Evolutionary conservation across 192 early-diverging fungal genomes (phyloP), one percentile per base, ranked within the genome.

Genomic region (Coemansia sp.): DNA sequence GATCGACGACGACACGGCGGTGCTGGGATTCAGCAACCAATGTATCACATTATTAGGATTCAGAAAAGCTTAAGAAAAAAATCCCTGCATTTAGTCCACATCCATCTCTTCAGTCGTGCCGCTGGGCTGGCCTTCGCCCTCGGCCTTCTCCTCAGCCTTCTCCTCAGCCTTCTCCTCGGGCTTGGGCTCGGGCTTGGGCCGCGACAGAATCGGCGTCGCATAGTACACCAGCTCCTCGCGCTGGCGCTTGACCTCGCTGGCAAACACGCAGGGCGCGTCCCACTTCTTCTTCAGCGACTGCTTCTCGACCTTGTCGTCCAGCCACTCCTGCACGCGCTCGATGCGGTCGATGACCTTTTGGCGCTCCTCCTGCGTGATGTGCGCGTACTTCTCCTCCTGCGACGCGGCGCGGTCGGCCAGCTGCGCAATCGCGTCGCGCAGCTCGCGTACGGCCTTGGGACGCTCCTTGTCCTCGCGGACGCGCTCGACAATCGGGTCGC

Each of bases 121-220:
- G 78, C 67, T 78, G 58, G 76, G 58, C 31, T 70, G 58, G 23
- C 66, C 50, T 46, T 79, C 67, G 22, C 46, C 65, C 45, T 47
- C 45, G 15, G 42, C 22, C 25, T 53, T 60, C 28, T 59, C 61
- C 39, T 64, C 75, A 21, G 79, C 58, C 26, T 50, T 70, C 23
- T 53, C 62, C 42, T 74, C 62, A 30, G 81, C 73, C 73, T 85
- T 83, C 67, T 85, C 81, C 40, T 69, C 64, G 32, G 83, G 77
- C 73, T 85, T 83, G 48, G 71, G 80, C 68, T 85, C 81, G 39
- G 93, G 93, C 85, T 95, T 95, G 73, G 93, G 92, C 70, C 88
- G 90, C 78, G 81, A 87, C 58, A 95, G 73, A 56, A 95, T 87
- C 7, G 91, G 87, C 36, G 61, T 84, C 34, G 89, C 87, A 66